phyloP scores from a whole-genome alignment of 75 land plant genomes.

The Sequoiadendron giganteum region DNA sequence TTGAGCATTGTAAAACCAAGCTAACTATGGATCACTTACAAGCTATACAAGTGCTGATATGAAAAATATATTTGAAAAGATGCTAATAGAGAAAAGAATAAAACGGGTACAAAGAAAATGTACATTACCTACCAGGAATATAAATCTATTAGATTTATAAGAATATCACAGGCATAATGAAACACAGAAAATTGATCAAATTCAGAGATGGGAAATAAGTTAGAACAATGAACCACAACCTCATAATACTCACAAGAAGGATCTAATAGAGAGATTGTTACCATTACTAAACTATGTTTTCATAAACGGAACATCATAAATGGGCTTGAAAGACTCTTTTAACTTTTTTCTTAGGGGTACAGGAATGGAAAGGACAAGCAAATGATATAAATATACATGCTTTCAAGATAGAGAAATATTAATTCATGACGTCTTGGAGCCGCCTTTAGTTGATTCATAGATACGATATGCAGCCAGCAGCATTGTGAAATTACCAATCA shows the following conservation, averaged over 20 bases:
- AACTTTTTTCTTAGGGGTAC: neutral
- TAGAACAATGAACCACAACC: neutral
- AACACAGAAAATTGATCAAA: neutral
- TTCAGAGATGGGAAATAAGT: neutral
- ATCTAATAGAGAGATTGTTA: neutral
- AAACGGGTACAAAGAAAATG: neutral
- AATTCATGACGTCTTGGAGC: conserved; percentile 34
- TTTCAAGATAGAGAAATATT: neutral
- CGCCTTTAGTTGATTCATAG: conserved; percentile 49
- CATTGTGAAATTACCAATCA: conserved; percentile 90
- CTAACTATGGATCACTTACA: neutral
- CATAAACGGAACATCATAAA: neutral
- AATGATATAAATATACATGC: neutral
- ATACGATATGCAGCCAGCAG: conserved; percentile 93
- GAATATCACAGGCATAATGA: neutral
- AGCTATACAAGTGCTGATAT: neutral
- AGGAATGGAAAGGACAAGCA: neutral
- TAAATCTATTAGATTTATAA: neutral
- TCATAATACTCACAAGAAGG: neutral
- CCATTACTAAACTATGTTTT: neutral
- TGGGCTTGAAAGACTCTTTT: neutral
- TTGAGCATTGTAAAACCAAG: neutral
- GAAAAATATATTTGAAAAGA: neutral
- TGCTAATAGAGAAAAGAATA: neutral
- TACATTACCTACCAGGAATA: neutral